Evolutionary conservation across 768 basidiomycete species (phyloP).

Genomic region (Russula sp.): DNA sequence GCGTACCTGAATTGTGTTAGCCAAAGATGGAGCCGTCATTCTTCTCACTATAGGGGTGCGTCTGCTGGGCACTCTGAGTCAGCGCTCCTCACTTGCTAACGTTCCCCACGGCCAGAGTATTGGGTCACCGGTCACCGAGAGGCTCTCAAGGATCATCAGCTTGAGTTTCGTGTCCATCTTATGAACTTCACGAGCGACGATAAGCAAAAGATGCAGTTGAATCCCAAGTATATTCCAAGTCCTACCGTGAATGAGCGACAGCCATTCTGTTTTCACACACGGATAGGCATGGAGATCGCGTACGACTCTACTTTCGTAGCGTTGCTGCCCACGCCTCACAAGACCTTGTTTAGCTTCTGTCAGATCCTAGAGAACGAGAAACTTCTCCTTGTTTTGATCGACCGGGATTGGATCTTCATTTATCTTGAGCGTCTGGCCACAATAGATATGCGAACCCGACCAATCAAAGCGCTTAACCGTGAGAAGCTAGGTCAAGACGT

Average conservation of each 20-base stretch:
- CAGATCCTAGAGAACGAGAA: conserved; percentile 13
- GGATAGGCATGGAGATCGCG: not conserved
- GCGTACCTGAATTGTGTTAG: not conserved
- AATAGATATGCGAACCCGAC: not conserved
- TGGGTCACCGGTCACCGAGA: conserved; percentile 6
- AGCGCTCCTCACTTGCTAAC: not conserved
- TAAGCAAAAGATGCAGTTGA: conserved; percentile 7
- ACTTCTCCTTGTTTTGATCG: conserved; percentile 7
- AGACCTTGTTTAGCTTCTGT: not conserved
- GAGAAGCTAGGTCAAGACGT: conserved; percentile 41
- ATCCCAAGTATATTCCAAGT: conserved; percentile 4
- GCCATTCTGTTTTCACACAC: not conserved
- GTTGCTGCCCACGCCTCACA: not conserved
- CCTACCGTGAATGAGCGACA: conserved; percentile 5
- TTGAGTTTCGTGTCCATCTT: not conserved
- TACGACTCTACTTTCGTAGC: not conserved
- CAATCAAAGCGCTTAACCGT: conserved; percentile 28
- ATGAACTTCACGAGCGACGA: conserved; percentile 13
- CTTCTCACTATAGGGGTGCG: not conserved
- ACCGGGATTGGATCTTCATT: not conserved
- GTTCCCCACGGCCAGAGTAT: not conserved
- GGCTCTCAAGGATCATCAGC: not conserved
- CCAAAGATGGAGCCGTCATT: not conserved
- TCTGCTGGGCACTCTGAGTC: not conserved
- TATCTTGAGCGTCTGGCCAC: conserved; percentile 4